phyloP scores from a whole-genome alignment of 352 stramenopile species.

The Pythium pyrilobum region DNA sequence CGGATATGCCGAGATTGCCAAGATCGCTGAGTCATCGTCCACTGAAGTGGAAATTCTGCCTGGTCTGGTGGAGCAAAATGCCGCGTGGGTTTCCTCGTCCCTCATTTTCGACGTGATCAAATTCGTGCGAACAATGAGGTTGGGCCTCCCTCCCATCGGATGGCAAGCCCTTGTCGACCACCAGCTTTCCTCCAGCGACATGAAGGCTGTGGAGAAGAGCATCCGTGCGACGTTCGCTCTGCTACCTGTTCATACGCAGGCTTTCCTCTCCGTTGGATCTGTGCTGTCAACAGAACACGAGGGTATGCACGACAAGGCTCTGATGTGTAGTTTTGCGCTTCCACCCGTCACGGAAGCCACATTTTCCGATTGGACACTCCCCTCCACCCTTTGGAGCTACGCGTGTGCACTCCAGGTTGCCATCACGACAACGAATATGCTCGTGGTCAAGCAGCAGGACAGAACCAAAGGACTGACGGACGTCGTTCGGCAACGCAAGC shows the following conservation, averaged over 20 bases:
- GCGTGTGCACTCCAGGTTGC: slow-evolving; percentile 11
- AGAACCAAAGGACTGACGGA: background rate
- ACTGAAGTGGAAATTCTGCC: slow-evolving; percentile 7
- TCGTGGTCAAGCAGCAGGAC: slow-evolving; percentile 1
- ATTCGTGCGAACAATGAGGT: slow-evolving; percentile 7
- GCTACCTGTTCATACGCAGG: background rate
- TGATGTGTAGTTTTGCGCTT: slow-evolving; percentile 48
- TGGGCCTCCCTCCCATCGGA: slow-evolving; percentile 9
- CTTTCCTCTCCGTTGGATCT: background rate
- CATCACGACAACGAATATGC: slow-evolving; percentile 7
- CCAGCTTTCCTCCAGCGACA: background rate
- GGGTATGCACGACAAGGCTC: slow-evolving; percentile 17
- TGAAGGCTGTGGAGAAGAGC: background rate
- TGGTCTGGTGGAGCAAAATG: slow-evolving; percentile 14
- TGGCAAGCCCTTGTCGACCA: slow-evolving; percentile 7
- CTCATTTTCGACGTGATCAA: slow-evolving; percentile 11
- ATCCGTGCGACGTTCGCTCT: slow-evolving; percentile 7
- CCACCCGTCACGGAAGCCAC: slow-evolving; percentile 14
- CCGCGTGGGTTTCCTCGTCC: slow-evolving; percentile 5
- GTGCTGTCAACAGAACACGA: background rate
- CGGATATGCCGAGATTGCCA: background rate
- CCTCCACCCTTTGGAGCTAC: slow-evolving; percentile 16
- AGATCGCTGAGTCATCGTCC: background rate
- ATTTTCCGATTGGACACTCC: background rate
- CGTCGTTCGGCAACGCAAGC: slow-evolving; percentile 2